Conservation (phyloP, 2,329 filamentous ascomycete species). For the Metarhizium humberi region DNA sequence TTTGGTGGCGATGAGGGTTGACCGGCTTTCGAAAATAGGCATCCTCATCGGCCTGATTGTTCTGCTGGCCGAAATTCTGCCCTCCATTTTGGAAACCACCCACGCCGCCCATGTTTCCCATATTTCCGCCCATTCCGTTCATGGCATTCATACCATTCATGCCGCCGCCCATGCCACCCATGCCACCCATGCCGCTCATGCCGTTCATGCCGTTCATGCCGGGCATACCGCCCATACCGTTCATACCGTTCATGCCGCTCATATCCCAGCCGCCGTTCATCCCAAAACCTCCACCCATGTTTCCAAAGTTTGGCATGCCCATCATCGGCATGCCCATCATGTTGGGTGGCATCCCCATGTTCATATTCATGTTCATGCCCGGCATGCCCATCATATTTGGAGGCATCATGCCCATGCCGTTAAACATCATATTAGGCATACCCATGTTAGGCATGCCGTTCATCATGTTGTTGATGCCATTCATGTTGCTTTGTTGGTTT, state of each 20-base stretch:
- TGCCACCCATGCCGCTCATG: constrained; percentile 17
- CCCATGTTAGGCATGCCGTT: constrained; percentile 25
- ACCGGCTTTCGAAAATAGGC: constrained; percentile 94
- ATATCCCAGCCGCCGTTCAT: constrained; percentile 23
- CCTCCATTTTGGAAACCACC: constrained; percentile 22
- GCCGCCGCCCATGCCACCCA: constrained; percentile 9
- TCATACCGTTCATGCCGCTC: constrained; percentile 24
- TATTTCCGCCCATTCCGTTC: constrained; percentile 22
- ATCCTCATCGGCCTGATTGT: constrained; percentile 63
- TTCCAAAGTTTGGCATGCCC: constrained; percentile 14
- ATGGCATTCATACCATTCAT: constrained; percentile 29
- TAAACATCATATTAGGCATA: constrained; percentile 9
- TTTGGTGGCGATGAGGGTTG: constrained; percentile 85
- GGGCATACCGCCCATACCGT: constrained; percentile 17
- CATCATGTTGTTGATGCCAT: constrained; percentile 35
- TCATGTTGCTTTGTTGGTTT: constrained; percentile 37
- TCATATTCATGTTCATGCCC: constrained; percentile 14
- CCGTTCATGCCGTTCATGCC: constrained; percentile 11
- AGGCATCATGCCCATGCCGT: constrained; percentile 15
- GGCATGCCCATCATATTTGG: constrained; percentile 31
- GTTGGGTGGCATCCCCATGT: constrained; percentile 15
- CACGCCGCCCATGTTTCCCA: constrained; percentile 20
- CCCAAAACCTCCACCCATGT: constrained; percentile 22
- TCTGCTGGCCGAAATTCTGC: constrained; percentile 35
- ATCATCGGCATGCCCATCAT: constrained; percentile 19